Conservation (phyloP, 371 early-diverging fungal species). For the Rhizopus microsporus region DNA sequence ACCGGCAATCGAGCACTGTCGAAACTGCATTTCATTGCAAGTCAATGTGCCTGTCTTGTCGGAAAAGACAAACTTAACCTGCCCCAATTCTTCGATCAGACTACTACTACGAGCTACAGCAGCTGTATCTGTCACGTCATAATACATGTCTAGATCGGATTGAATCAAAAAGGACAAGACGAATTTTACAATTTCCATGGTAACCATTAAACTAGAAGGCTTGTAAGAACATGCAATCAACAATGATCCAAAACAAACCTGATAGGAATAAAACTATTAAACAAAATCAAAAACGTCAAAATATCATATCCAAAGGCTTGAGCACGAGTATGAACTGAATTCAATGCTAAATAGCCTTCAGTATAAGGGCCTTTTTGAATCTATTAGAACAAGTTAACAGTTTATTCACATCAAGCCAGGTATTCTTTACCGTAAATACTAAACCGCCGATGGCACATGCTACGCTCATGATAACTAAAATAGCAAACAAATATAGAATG, state of each 20-base stretch:
- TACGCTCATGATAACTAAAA: slow-evolving; percentile 76
- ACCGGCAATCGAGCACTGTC: slow-evolving; percentile 66
- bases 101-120: slow-evolving; percentile 77
- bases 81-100: slow-evolving; percentile 87
- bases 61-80: slow-evolving; percentile 92
- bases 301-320: slow-evolving; percentile 61
- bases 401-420: neutral
- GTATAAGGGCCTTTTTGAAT: slow-evolving; percentile 29
- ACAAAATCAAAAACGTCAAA: slow-evolving; percentile 78
- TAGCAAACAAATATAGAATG: slow-evolving; percentile 84
- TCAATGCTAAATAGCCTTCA: slow-evolving; percentile 43
- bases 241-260: slow-evolving; percentile 25
- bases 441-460: slow-evolving; percentile 74
- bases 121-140: slow-evolving; percentile 61
- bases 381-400: slow-evolving; percentile 19
- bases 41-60: slow-evolving; percentile 92
- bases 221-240: neutral
- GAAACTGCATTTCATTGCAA: slow-evolving; percentile 71
- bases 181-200: slow-evolving; percentile 73
- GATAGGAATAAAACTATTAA: slow-evolving; percentile 85
- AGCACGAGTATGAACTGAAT: slow-evolving; percentile 9
- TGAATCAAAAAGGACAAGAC: slow-evolving; percentile 66
- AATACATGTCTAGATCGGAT: slow-evolving; percentile 69
- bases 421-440: slow-evolving; percentile 43
- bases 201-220: slow-evolving; percentile 66